These are phyloP conservation scores for Cicer cuneatum DNA, from an alignment of 306 rosid species.

Conservation along the genomic window DNA sequence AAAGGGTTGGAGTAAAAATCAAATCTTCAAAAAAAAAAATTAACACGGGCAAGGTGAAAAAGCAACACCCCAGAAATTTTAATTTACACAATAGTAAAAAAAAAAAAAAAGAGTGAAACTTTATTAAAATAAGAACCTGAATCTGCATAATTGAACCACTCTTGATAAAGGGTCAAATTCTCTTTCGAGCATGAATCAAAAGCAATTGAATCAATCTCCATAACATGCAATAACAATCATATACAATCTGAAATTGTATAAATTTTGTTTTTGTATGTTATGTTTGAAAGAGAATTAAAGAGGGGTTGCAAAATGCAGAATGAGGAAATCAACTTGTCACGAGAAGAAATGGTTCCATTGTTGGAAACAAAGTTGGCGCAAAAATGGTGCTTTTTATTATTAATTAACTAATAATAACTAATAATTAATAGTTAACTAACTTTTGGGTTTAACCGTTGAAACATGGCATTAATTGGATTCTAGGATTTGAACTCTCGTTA, in stretches of 20 bases:
- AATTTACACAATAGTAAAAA: not conserved
- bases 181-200: conserved; percentile 61
- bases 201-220: conserved; percentile 70
- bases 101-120: not conserved
- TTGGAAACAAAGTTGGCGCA: conserved; percentile 17
- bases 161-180: conserved; percentile 61
- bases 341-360: conserved; percentile 20
- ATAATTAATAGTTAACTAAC: not conserved
- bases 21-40: not conserved
- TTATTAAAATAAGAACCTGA: conserved; percentile 54
- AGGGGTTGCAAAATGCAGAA: conserved; percentile 32
- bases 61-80: not conserved
- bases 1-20: conserved; percentile 16
- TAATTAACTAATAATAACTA: too few relatives aligned
- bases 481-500: conserved; percentile 4
- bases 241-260: not conserved
- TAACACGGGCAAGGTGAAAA: not conserved
- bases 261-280: not conserved
- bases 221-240: conserved; percentile 17
- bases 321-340: conserved; percentile 5
- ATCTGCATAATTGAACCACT: conserved; percentile 89
- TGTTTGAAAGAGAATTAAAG: not conserved
- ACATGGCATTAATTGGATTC: not conserved
- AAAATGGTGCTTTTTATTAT: conserved; percentile 14
- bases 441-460: not conserved